Conservation (phyloP, 179 eudicot genomes). For the Spinacia oleracea region DNA sequence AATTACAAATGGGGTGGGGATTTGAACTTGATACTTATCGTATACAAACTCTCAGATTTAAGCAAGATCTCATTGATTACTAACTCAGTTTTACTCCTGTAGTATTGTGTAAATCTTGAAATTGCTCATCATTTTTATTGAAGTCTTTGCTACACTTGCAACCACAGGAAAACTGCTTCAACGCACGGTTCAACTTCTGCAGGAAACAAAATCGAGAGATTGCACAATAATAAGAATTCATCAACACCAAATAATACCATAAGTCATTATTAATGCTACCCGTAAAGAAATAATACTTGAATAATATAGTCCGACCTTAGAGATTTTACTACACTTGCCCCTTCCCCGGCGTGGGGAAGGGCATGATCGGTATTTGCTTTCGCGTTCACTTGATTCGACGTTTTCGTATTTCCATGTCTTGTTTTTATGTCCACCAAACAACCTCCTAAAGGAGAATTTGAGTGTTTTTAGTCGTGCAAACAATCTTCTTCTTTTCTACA, state of each 20-base stretch:
- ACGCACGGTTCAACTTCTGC: conserved; percentile 35
- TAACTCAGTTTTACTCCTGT: neutral
- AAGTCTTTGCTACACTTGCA: conserved; percentile 37
- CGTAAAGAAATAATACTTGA: neutral
- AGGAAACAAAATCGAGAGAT: neutral
- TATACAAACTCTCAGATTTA: too few species aligned
- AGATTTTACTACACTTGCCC: conserved; percentile 21
- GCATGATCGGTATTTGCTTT: conserved; percentile 18
- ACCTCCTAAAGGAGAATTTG: conserved; percentile 14
- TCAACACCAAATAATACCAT: neutral
- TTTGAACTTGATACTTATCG: too few species aligned
- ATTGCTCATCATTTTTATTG: conserved; percentile 2
- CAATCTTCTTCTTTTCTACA: conserved; percentile 45
- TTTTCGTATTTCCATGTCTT: conserved; percentile 38
- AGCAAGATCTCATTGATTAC: too few species aligned
- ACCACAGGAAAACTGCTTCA: conserved; percentile 31
- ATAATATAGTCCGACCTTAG: conserved; percentile 15
- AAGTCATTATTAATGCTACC: too few species aligned
- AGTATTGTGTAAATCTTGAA: conserved; percentile 4
- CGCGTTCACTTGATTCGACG: conserved; percentile 22
- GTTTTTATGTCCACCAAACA: conserved; percentile 26
- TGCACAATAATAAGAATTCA: neutral
- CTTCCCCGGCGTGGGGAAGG: conserved; percentile 2
- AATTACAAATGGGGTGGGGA: too few species aligned
- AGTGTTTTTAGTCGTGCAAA: conserved; percentile 25